Evolutionary conservation across 2,329 filamentous ascomycete species (phyloP), one percentile per base, ranked within the genome.

Genomic region (Ophiostoma sp.): DNA sequence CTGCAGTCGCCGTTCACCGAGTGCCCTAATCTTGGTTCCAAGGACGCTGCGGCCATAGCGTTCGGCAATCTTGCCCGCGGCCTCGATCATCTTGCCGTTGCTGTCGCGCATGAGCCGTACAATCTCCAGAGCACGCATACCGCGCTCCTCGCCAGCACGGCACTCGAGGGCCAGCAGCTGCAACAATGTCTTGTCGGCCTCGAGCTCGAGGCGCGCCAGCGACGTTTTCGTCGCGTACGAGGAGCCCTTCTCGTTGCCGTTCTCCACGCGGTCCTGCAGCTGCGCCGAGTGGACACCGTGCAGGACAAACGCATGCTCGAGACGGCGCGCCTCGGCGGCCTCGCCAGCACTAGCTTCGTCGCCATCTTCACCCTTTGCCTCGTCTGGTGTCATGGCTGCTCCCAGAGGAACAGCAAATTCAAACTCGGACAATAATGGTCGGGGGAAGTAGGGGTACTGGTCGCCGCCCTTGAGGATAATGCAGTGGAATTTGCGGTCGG

Each of bases 381-480:
- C 76, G 16, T 72, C 75, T 1, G 71, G 40, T 6, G 5, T 36
- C 9, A 36, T 38, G 6, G 18, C n/a, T 14, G 42, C 47, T 3
- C 86, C 85, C 45, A 97, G 81, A 0, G 96, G 95, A 18, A 99
- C 85, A 60, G 89, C 87, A 76, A 99, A 96, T 65, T 93, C 91
- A 75, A 99, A 99, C 77, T 99, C 95, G 58, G 89, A 93, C 47
- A 99, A 88, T 49, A 97, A 81, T 2, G 92, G 93, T 9, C 91
- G 88, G 11, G 92, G 95, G 79, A 94, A 98, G 80, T 95, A 97
- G 0, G 94, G 93, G 75, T 97, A 92, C 75, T 89, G 86, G 76
- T 99, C 95, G 47, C 90, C 91, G 71, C 95, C 95, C 80, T 99
- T 99, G 75, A 99, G 88, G 74, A 99, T 98, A 79, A 99, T 97